These are phyloP conservation scores for Claviceps arundinis DNA, from an alignment of 2,329 filamentous ascomycete genomes.

Conservation along the genomic window DNA sequence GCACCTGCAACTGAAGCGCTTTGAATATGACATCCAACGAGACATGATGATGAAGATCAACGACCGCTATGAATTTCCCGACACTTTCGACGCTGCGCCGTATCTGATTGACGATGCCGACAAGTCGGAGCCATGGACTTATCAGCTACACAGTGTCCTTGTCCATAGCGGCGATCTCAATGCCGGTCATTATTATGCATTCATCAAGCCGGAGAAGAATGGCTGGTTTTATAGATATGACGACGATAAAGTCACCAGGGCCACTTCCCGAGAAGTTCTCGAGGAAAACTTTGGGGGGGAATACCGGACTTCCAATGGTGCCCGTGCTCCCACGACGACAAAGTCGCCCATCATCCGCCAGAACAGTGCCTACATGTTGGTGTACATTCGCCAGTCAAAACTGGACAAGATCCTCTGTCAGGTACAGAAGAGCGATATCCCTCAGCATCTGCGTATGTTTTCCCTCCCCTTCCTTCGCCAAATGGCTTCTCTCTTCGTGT, in stretches of 20 bases:
- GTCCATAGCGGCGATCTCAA: constrained; percentile 96
- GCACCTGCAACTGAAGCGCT: constrained; percentile 90
- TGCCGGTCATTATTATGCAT: constrained; percentile 96
- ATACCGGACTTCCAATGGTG: constrained; percentile 42
- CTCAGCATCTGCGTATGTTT: constrained; percentile 60
- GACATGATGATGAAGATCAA: constrained; percentile 99
- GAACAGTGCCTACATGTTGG: constrained; percentile 95
- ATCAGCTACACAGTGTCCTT: constrained; percentile 86
- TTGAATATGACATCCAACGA: constrained; percentile 92
- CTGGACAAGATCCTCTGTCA: constrained; percentile 71
- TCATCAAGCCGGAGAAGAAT: constrained; percentile 84
- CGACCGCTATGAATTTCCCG: constrained; percentile 80
- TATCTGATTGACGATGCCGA: constrained; percentile 82
- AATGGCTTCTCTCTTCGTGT: background rate
- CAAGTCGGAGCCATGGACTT: constrained; percentile 76
- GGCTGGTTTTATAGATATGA: constrained; percentile 96
- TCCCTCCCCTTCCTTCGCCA: background rate
- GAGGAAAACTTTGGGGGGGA: constrained; percentile 97
- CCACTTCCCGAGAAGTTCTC: constrained; percentile 77
- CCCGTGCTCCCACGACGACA: constrained; percentile 36
- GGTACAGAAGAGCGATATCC: constrained; percentile 66
- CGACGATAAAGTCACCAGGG: constrained; percentile 91
- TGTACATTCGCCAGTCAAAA: constrained; percentile 82
- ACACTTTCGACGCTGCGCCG: constrained; percentile 69
- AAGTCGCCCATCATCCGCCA: constrained; percentile 48